Evolutionary conservation across 768 basidiomycete genomes (phyloP).

Genomic region (Boletus reticulatus): DNA sequence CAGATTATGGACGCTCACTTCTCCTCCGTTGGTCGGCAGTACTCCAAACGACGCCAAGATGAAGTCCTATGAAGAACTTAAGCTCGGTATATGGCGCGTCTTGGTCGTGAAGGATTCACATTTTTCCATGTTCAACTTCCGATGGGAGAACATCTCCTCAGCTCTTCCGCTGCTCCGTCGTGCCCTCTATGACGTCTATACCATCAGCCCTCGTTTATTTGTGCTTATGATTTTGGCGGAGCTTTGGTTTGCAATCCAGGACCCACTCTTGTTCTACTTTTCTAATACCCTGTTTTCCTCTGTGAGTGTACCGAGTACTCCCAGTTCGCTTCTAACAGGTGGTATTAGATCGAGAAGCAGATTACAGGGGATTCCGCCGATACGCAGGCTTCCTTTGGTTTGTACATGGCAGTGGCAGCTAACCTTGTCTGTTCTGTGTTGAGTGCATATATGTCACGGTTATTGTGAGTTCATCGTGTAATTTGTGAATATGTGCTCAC

Average conservation of each 20-base stretch:
- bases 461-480: slow-evolving; percentile 13
- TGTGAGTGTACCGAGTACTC: slow-evolving; percentile 7
- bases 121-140: slow-evolving; percentile 5
- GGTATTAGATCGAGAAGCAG: slow-evolving; percentile 21
- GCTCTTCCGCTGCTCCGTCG: slow-evolving; percentile 8
- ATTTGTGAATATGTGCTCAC: background rate
- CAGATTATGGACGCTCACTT: background rate
- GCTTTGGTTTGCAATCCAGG: slow-evolving; percentile 21
- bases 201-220: slow-evolving; percentile 21
- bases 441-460: slow-evolving; percentile 13
- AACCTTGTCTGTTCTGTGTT: slow-evolving; percentile 17
- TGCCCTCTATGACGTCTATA: slow-evolving; percentile 22
- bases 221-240: slow-evolving; percentile 1
- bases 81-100: slow-evolving; percentile 26
- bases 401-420: slow-evolving; percentile 12
- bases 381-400: background rate
- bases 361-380: slow-evolving; percentile 1
- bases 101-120: slow-evolving; percentile 12
- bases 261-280: slow-evolving; percentile 20
- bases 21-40: background rate
- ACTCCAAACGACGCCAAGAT: background rate
- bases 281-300: slow-evolving; percentile 20
- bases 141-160: slow-evolving; percentile 2
- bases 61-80: slow-evolving; percentile 9
- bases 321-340: background rate